Conservation (phyloP, 2,329 filamentous ascomycete species). For the Stachybotrys echinatus region DNA sequence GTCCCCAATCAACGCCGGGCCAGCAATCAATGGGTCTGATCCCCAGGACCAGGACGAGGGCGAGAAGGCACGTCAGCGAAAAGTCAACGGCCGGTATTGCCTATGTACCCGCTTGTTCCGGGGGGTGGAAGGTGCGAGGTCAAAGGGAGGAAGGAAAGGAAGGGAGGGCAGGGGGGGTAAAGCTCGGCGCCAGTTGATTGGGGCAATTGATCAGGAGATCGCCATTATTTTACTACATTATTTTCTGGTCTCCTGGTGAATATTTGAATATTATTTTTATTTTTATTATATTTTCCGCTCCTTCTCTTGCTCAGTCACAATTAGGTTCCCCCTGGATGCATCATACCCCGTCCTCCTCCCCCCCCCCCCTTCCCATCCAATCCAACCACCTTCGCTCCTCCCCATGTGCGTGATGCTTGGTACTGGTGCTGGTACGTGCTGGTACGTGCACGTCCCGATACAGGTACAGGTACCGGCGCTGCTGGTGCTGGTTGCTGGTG, state of each 20-base stretch:
- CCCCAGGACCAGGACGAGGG: too few relatives aligned
- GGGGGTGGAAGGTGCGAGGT: not conserved
- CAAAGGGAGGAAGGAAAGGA: not conserved
- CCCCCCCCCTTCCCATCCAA: not conserved
- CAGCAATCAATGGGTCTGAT: not conserved
- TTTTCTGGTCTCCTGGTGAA: too few relatives aligned
- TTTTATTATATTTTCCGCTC: too few relatives aligned
- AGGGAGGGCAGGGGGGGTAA: not conserved
- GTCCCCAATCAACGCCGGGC: not conserved
- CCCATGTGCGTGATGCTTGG: slow-evolving; percentile 49
- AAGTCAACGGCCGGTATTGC: not conserved
- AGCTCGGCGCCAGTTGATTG: not conserved
- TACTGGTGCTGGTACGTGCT: slow-evolving; percentile 37
- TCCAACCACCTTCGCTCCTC: too few relatives aligned
- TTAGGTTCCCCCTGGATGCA: not conserved
- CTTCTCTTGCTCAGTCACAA: too few relatives aligned
- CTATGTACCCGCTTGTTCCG: not conserved
- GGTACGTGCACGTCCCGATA: too few relatives aligned
- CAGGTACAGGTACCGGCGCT: too few relatives aligned
- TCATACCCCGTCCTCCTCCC: not conserved
- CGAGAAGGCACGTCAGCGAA: not conserved
- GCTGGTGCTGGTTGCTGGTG: not conserved
- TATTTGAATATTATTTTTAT: not conserved
- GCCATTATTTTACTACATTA: not conserved
- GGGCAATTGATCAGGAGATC: not conserved